Evolutionary conservation across 164 flowering plant species (phyloP).

Genomic region (Nymphaea colorata): DNA sequence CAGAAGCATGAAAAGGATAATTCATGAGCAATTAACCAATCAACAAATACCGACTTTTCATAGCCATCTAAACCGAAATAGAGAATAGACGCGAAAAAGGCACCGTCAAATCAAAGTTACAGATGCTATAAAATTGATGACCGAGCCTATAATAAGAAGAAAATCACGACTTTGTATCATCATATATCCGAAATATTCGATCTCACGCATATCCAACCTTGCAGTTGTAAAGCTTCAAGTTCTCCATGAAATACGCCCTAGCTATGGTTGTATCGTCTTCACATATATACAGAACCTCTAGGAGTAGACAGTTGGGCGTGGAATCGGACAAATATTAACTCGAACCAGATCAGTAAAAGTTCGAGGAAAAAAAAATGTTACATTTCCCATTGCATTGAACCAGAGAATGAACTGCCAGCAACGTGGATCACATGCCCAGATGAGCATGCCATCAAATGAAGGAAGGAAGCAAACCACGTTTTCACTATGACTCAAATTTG

Average conservation of each 20-base stretch:
- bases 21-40: not conserved
- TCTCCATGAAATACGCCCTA: not conserved
- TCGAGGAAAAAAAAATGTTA: no score
- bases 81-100: not conserved
- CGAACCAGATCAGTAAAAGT: no score
- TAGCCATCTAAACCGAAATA: not conserved
- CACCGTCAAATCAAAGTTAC: not conserved
- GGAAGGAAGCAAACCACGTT: not conserved
- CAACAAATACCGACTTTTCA: not conserved
- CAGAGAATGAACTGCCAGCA: not conserved
- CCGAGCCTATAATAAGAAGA: not conserved
- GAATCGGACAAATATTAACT: no score
- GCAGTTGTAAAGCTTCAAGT: not conserved
- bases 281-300: no score
- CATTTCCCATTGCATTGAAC: not conserved
- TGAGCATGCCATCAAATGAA: not conserved
- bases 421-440: not conserved
- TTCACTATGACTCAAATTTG: no score
- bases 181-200: not conserved
- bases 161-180: not conserved
- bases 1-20: not conserved
- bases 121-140: not conserved
- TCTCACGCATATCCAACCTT: not conserved
- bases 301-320: no score
- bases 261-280: not conserved